phyloP scores from a whole-genome alignment of 768 basidiomycete species.

The Psilocybe subaeruginosa region DNA sequence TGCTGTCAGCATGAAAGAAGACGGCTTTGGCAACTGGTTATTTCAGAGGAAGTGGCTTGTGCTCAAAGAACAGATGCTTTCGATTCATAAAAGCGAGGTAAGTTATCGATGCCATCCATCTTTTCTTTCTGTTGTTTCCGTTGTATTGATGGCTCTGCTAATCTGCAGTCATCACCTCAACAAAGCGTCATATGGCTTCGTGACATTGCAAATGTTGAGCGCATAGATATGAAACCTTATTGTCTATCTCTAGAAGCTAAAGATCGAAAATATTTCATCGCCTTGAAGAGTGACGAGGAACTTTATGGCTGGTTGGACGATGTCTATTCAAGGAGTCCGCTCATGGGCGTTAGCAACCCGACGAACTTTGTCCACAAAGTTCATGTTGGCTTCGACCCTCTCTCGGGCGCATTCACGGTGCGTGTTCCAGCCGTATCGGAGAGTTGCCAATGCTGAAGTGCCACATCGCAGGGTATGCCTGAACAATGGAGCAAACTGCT shows the following conservation, averaged over 20 bases:
- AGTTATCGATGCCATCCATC: conserved; percentile 25
- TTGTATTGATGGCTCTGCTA: conserved; percentile 13
- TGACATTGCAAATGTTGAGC: conserved; percentile 87
- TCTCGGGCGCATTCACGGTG: conserved; percentile 93
- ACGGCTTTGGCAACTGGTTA: conserved; percentile 88
- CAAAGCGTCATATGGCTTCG: conserved; percentile 68
- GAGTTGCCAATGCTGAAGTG: conserved; percentile 1
- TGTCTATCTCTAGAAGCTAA: conserved; percentile 87
- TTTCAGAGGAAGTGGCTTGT: conserved; percentile 93
- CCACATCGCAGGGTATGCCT: conserved; percentile 75
- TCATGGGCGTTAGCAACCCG: conserved; percentile 92
- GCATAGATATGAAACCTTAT: conserved; percentile 93
- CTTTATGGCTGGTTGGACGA: conserved; percentile 99
- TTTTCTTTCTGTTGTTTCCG: neutral
- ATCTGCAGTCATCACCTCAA: conserved; percentile 48
- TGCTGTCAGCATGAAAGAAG: conserved; percentile 89
- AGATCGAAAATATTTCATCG: conserved; percentile 79
- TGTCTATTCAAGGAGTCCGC: conserved; percentile 87
- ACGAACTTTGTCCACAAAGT: conserved; percentile 99
- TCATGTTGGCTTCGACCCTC: conserved; percentile 95
- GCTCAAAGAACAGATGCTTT: conserved; percentile 76
- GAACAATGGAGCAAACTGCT: conserved; percentile 98
- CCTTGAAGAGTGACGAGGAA: conserved; percentile 93
- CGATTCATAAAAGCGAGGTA: conserved; percentile 93
- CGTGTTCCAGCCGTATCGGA: conserved; percentile 32